Base-by-base conservation (phyloP, 1,284 basidiomycete genomes). In the Volvariella surrecta region DNA sequence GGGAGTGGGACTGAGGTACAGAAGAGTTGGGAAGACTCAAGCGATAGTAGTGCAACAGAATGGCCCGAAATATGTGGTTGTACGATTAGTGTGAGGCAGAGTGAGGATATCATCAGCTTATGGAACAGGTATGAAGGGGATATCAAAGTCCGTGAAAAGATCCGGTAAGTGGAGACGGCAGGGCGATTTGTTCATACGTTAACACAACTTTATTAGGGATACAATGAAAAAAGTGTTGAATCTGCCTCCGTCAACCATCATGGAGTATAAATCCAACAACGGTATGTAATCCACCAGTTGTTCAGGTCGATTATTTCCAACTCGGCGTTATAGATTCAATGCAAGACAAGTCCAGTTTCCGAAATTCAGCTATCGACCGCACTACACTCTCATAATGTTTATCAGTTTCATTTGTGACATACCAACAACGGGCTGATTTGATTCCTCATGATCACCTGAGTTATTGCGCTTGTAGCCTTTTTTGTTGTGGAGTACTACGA, bases 191-290 rank as follows among this genome's bases (percentile, higher is more conserved):
- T 42, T 32, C 15, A 16, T 19, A 21, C 16, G 20, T 45, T 42
- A 22, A 39, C 40, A 41, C 20, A 7, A 38, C 19, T 38, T 30
- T 32, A 30, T 37, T 40, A 89, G 86, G 59, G 83, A 88, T 52
- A 79, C 76, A 0, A 73, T 89, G 48, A 72, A 78, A 40, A 64
- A 62, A 56, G 79, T 81, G 11, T 66, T 89, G 35, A 76, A 80
- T 58, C 67, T 89, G 16, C 76, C 84, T n/a, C 52, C 73, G 2
- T 68, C 73, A 15, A 87, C 82, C 0, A 71, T 82, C 48, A 82
- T 89, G 81, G 86, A 89, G 58, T 89, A 89, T 58, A 89, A 89
- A 62, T 82, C 83, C 7, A 89, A 89, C 61, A 89, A 85, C 51
- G 86, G 86, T 83, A 50, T 42, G 71, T 52, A 40, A 4, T 16